phyloP scores from a whole-genome alignment of 1,139 yeast genomes.

The Saccharomyces uvarum region DNA sequence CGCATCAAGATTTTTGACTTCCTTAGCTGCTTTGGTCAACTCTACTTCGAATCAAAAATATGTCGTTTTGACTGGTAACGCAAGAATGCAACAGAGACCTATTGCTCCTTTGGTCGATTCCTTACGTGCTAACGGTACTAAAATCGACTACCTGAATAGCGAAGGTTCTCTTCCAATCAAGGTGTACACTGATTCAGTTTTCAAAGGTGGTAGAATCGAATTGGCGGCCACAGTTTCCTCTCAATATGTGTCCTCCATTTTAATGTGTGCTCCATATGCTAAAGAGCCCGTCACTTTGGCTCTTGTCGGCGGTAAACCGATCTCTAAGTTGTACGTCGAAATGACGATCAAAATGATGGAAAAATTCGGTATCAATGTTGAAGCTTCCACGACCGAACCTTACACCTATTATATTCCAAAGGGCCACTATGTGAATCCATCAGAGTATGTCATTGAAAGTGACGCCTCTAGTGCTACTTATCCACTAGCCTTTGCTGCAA shows the following conservation, averaged over 20 bases:
- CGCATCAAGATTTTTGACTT: constrained; percentile 87
- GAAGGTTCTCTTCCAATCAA: constrained; percentile 83
- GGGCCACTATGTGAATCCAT: constrained; percentile 72
- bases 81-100: constrained; percentile 96
- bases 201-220: constrained; percentile 87
- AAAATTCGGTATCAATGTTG: constrained; percentile 77
- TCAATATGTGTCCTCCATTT: constrained; percentile 90
- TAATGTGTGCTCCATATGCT: constrained; percentile 98
- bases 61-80: constrained; percentile 81
- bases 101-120: constrained; percentile 96
- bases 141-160: constrained; percentile 59
- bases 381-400: constrained; percentile 58
- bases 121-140: constrained; percentile 68
- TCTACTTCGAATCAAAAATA: constrained; percentile 37
- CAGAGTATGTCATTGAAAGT: constrained; percentile 81
- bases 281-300: constrained; percentile 77
- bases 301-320: constrained; percentile 92
- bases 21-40: constrained; percentile 77
- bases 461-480: constrained; percentile 99
- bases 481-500: constrained; percentile 96
- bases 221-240: constrained; percentile 94
- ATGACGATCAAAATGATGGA: constrained; percentile 97
- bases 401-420: constrained; percentile 86
- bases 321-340: constrained; percentile 89
- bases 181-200: constrained; percentile 60